Conservation (phyloP, 192 early-diverging fungal genomes). For the Coemansia sp. region DNA sequence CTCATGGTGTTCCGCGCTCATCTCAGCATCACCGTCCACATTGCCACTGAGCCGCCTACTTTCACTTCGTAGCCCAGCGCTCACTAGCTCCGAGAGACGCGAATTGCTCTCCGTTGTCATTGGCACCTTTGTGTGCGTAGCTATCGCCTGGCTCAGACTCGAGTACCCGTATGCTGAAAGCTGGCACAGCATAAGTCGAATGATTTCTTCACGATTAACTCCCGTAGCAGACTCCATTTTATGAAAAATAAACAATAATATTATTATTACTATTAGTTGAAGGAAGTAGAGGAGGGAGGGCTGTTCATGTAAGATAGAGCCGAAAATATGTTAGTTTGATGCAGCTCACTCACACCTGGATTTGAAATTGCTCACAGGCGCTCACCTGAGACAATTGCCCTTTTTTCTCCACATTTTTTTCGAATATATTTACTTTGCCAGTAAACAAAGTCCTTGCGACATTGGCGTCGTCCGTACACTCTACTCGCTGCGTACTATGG, state of each 20-base stretch:
- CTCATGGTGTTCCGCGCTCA: slow-evolving; percentile 2
- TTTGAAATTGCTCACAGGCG: neutral
- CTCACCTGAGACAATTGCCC: neutral
- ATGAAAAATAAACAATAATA: neutral
- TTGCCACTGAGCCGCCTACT: slow-evolving; percentile 23
- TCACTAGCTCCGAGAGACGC: slow-evolving; percentile 64
- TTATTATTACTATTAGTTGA: too few relatives aligned
- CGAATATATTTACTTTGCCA: neutral
- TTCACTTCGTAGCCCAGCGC: slow-evolving; percentile 64
- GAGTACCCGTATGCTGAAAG: slow-evolving; percentile 60
- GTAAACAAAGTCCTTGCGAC: neutral
- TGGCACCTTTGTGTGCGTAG: slow-evolving; percentile 65
- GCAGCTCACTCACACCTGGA: neutral
- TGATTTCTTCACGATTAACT: slow-evolving; percentile 30
- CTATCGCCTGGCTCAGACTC: slow-evolving; percentile 61
- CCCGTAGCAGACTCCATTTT: slow-evolving; percentile 16
- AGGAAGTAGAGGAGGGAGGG: too few relatives aligned
- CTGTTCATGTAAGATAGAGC: too few relatives aligned
- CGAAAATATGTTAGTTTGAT: neutral
- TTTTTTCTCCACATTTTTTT: neutral
- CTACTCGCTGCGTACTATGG: slow-evolving; percentile 15
- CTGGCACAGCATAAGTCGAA: slow-evolving; percentile 52
- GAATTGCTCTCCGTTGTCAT: slow-evolving; percentile 64
- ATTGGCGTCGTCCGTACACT: neutral
- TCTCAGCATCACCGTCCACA: slow-evolving; percentile 21